A percentile compares a stretch with the other conserved stretches of the same genome.
Conservation (phyloP, 306 rosid genomes). For the Biancaea sappan region DNA sequence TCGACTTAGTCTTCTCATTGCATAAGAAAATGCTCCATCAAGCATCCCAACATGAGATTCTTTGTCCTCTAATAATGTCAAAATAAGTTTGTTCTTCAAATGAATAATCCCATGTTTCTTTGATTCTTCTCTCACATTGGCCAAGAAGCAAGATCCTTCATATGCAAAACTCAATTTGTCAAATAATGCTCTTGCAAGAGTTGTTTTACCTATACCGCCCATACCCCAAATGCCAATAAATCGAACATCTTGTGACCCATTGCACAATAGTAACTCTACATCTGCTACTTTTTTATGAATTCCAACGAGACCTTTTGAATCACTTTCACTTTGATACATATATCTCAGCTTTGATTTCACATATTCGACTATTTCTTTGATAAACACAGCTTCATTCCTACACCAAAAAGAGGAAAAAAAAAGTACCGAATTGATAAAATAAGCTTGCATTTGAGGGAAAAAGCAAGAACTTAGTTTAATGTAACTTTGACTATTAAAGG, state of each 20-base stretch:
- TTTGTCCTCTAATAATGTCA: not conserved
- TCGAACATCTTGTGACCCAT: not conserved
- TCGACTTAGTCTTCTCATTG: not conserved
- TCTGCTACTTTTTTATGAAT: not conserved
- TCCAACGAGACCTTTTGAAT: not conserved
- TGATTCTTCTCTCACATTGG: not conserved
- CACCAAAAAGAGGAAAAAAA: not conserved
- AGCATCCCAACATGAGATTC: not conserved
- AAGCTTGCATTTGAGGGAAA: too few relatives aligned
- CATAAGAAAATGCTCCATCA: not conserved
- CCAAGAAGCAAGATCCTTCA: not conserved
- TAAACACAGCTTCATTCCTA: not conserved
- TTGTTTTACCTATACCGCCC: not conserved
- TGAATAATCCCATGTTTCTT: not conserved
- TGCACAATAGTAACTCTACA: not conserved
- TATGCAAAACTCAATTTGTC: not conserved
- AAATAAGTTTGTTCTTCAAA: not conserved
- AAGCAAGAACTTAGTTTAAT: not conserved
- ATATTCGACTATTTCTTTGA: too few relatives aligned
- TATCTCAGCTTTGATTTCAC: not conserved
- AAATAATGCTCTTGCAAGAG: not conserved
- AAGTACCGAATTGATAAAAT: too few relatives aligned
- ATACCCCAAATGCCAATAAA: not conserved
- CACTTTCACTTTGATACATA: not conserved
- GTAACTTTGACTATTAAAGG: not conserved